Percentiles rank a stretch among this genome's conserved stretches.
These are phyloP conservation scores for Verticillium nonalfalfae DNA, from an alignment of 2,329 filamentous ascomycete species.

Conservation along the genomic window DNA sequence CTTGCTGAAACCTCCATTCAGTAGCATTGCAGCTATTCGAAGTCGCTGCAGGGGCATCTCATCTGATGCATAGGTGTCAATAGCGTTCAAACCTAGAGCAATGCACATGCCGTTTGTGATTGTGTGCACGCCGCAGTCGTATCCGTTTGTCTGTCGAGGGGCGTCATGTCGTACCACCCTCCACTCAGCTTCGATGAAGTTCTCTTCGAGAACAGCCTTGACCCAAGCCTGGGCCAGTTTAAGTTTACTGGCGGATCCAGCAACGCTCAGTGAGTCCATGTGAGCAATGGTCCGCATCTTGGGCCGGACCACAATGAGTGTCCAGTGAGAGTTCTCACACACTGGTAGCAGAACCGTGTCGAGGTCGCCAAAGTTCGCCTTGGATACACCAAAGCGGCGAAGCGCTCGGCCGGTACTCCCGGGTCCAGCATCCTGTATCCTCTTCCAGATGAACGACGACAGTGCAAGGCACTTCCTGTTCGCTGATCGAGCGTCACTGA, in stretches of 20 bases:
- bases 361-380: constrained; percentile 56
- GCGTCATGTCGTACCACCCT: constrained; percentile 40
- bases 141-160: constrained; percentile 57
- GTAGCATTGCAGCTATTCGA: constrained; percentile 56
- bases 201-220: constrained; percentile 46
- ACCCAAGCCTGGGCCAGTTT: constrained; percentile 47
- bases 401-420: constrained; percentile 46
- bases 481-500: constrained; percentile 27
- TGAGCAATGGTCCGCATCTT: constrained; percentile 55
- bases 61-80: constrained; percentile 37
- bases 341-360: constrained; percentile 67
- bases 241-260: constrained; percentile 32
- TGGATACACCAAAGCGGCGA: constrained; percentile 48
- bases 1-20: constrained; percentile 60
- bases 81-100: constrained; percentile 44
- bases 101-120: constrained; percentile 66
- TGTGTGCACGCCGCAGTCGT: constrained; percentile 73
- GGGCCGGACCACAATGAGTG: constrained; percentile 61
- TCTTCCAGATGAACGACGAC: constrained; percentile 55
- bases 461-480: constrained; percentile 56
- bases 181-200: constrained; percentile 57
- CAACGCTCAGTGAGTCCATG: constrained; percentile 56
- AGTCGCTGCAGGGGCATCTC: constrained; percentile 56
- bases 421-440: constrained; percentile 38
- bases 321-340: constrained; percentile 63